Percentiles rank a stretch among this genome's conserved stretches.
Conservation (phyloP, 345 rosid genomes). For the Eucalyptus marginata region DNA sequence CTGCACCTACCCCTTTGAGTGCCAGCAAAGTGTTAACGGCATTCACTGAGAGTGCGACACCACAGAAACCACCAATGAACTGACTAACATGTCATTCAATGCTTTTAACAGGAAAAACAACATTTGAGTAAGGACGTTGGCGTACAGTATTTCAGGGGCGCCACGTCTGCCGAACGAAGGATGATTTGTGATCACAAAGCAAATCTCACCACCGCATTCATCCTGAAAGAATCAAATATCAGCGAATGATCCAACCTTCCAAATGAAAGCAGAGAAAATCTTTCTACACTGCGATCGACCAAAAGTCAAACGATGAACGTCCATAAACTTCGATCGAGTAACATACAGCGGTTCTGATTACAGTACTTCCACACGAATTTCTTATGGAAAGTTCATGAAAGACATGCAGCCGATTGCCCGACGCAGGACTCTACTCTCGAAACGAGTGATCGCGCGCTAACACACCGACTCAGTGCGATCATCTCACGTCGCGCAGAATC, state of each 20-base stretch:
- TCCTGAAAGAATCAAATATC: slow-evolving; percentile 11
- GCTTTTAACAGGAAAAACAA: neutral
- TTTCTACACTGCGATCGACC: neutral
- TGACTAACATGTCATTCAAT: neutral
- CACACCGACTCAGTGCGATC: neutral
- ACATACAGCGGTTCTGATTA: neutral
- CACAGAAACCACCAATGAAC: neutral
- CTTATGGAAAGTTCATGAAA: neutral
- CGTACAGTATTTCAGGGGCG: slow-evolving; percentile 36
- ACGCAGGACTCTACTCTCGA: neutral
- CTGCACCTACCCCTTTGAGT: neutral
- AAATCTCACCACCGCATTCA: slow-evolving; percentile 32
- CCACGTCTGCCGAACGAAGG: slow-evolving; percentile 9
- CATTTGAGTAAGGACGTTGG: neutral
- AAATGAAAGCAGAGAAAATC: neutral
- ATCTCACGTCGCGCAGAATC: neutral
- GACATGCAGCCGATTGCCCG: neutral
- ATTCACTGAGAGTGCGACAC: neutral
- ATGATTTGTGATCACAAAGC: slow-evolving; percentile 34
- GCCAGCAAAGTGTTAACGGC: neutral
- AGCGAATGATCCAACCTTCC: neutral
- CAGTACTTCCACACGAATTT: neutral
- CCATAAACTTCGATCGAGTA: neutral
- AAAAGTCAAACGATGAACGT: neutral
- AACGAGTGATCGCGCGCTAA: neutral